phyloP scores from a whole-genome alignment of 2,329 filamentous ascomycete genomes.

The Aspergillus ochraceus region DNA sequence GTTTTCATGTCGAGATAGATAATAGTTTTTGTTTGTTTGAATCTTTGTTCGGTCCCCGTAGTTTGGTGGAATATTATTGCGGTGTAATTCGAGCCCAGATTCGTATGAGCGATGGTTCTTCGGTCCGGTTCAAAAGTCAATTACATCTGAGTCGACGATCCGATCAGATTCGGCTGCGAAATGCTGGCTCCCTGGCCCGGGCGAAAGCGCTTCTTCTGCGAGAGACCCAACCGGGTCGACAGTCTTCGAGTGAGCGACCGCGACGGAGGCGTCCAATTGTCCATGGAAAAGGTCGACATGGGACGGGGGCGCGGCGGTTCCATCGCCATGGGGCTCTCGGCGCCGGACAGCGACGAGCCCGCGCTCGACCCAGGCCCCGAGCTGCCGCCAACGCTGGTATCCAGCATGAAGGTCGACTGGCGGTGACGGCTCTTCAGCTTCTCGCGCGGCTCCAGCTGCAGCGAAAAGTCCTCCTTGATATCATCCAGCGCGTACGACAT shows the following conservation, averaged over 20 bases:
- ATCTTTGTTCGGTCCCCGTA: not conserved
- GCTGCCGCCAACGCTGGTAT: constrained; percentile 2
- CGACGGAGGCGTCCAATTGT: constrained; percentile 20
- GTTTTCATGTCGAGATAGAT: not conserved
- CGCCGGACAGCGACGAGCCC: constrained; percentile 5
- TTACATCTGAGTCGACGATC: constrained; percentile 30
- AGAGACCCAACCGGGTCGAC: constrained; percentile 26
- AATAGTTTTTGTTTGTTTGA: not conserved
- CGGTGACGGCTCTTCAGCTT: constrained; percentile 27
- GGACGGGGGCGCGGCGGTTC: constrained; percentile 22
- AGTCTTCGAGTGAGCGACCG: constrained; percentile 27
- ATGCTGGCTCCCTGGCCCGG: constrained; percentile 24
- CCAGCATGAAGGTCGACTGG: constrained; percentile 26
- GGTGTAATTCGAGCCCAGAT: too few species aligned
- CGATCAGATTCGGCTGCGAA: constrained; percentile 35
- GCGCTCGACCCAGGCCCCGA: not conserved
- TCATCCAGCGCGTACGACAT: constrained; percentile 39
- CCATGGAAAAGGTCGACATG: constrained; percentile 28
- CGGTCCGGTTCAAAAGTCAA: not conserved
- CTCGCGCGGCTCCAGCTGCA: constrained; percentile 25
- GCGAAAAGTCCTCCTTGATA: constrained; percentile 34
- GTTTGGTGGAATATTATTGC: too few species aligned
- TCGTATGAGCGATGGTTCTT: too few species aligned
- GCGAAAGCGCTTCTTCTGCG: constrained; percentile 16
- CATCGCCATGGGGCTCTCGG: constrained; percentile 6